A percentile compares a stretch with the other conserved stretches of the same genome.
phyloP scores from a whole-genome alignment of 345 rosid genomes.

The Arabidopsis arenosa region DNA sequence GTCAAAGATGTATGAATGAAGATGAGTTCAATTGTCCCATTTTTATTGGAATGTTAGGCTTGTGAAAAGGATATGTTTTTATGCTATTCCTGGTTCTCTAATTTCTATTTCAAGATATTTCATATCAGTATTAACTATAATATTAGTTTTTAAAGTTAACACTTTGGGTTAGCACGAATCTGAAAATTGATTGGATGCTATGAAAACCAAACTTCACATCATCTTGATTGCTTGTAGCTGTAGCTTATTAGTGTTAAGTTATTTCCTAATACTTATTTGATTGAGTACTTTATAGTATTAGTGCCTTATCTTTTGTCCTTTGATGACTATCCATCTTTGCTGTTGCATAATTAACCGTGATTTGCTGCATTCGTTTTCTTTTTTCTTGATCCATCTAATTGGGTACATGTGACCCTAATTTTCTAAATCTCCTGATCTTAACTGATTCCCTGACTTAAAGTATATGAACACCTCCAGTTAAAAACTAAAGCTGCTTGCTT shows the following conservation, averaged over 20 bases:
- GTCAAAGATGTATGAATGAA: constrained; percentile 43
- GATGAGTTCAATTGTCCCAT: constrained; percentile 24
- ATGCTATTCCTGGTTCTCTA: constrained; percentile 35
- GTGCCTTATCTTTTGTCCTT: constrained; percentile 29
- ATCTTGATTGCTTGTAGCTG: constrained; percentile 33
- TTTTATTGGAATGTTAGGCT: constrained; percentile 41
- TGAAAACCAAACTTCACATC: constrained; percentile 34
- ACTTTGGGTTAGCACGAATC: constrained; percentile 33
- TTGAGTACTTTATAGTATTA: constrained; percentile 31
- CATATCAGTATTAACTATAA: constrained; percentile 19
- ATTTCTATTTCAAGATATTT: constrained; percentile 33
- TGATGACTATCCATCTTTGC: constrained; percentile 9
- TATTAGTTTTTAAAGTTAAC: constrained; percentile 8
- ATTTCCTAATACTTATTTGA: constrained; percentile 20
- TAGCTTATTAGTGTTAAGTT: constrained; percentile 30
- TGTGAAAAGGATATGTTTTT: constrained; percentile 41
- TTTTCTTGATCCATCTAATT: constrained; percentile 21
- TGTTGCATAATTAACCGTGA: constrained; percentile 40
- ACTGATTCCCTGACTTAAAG: constrained; percentile 39
- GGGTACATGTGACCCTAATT: constrained; percentile 45
- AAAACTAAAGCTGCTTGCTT: constrained; percentile 43
- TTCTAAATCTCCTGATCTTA: constrained; percentile 35
- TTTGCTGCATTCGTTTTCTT: constrained; percentile 34
- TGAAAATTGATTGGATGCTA: constrained; percentile 41
- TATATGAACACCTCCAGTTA: constrained; percentile 38